phyloP scores from a whole-genome alignment of 305 asterid genomes.

The Fraxinus sp. region DNA sequence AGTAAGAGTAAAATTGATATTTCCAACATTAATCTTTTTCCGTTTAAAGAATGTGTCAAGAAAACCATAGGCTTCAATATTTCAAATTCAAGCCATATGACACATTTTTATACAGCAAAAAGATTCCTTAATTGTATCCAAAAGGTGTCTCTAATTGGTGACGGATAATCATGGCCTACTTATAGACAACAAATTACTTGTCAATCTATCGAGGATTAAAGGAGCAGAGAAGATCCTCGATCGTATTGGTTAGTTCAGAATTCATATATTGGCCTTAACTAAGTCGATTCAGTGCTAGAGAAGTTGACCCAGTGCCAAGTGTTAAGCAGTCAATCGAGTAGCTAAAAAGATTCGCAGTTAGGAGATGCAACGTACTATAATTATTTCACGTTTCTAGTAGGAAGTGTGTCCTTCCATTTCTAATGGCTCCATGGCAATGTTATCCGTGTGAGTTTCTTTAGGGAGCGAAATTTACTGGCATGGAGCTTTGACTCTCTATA shows the following conservation, averaged over 20 bases:
- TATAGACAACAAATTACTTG: neutral
- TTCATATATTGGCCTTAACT: neutral
- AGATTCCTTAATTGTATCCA: too few species aligned
- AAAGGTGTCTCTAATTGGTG: neutral
- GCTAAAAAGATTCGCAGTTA: too few species aligned
- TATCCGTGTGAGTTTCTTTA: neutral
- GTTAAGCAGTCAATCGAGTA: neutral
- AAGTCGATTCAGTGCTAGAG: neutral
- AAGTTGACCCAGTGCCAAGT: neutral
- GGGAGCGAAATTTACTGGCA: neutral
- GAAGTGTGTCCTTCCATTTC: neutral
- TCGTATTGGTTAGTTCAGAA: neutral
- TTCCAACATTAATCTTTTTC: too few species aligned
- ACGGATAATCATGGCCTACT: neutral
- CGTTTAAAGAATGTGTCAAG: too few species aligned
- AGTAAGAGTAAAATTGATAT: too few species aligned
- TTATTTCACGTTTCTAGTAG: too few species aligned
- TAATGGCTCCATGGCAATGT: neutral
- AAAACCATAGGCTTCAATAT: too few species aligned
- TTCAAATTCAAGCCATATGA: too few species aligned
- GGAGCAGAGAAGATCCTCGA: neutral
- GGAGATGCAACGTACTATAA: neutral
- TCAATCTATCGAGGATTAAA: too few species aligned
- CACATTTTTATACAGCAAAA: too few species aligned
- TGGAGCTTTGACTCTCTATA: neutral